Percentiles rank a stretch among this genome's conserved stretches.
Evolutionary conservation across 1,139 yeast genomes (phyloP).

Genomic region (Lodderomyces parapsilosis): DNA sequence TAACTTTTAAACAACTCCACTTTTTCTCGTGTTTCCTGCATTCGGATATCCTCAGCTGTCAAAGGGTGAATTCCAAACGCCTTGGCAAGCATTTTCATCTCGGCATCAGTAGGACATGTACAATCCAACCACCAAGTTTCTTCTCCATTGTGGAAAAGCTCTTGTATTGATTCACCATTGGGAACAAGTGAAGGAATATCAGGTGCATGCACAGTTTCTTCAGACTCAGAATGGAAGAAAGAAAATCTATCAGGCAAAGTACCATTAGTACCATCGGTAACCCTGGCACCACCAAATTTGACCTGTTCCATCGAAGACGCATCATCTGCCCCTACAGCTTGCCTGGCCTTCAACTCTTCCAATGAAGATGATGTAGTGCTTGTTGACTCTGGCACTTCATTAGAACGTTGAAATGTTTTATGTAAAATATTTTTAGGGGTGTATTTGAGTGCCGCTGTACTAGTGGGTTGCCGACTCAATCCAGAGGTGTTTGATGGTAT

Average conservation of each 20-base stretch:
- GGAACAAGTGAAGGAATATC: conserved; percentile 74
- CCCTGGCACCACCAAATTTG: conserved; percentile 24
- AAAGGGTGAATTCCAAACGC: conserved; percentile 84
- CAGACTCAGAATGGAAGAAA: conserved; percentile 76
- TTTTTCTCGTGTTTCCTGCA: conserved; percentile 82
- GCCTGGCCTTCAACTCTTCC: conserved; percentile 32
- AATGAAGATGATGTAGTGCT: conserved; percentile 10
- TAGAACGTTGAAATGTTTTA: conserved; percentile 12
- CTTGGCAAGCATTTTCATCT: conserved; percentile 60
- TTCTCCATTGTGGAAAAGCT: conserved; percentile 56
- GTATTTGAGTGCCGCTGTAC: conserved; percentile 57
- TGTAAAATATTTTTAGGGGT: conserved; percentile 47
- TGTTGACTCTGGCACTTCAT: conserved; percentile 11
- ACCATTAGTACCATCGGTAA: conserved; percentile 13
- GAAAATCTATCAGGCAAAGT: conserved; percentile 75
- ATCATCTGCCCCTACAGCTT: conserved; percentile 28
- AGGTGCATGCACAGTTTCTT: conserved; percentile 86
- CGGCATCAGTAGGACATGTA: conserved; percentile 64
- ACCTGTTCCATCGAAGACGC: conserved; percentile 17
- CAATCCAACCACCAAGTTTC: conserved; percentile 78
- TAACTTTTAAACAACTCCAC: conserved; percentile 72
- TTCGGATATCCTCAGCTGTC: conserved; percentile 78
- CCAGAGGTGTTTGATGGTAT: conserved; percentile 4
- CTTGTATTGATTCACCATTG: conserved; percentile 63
- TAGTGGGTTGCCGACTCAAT: conserved; percentile 2